Base-by-base conservation (phyloP, 1,139 yeast species). In the Taphrina deformans region DNA sequence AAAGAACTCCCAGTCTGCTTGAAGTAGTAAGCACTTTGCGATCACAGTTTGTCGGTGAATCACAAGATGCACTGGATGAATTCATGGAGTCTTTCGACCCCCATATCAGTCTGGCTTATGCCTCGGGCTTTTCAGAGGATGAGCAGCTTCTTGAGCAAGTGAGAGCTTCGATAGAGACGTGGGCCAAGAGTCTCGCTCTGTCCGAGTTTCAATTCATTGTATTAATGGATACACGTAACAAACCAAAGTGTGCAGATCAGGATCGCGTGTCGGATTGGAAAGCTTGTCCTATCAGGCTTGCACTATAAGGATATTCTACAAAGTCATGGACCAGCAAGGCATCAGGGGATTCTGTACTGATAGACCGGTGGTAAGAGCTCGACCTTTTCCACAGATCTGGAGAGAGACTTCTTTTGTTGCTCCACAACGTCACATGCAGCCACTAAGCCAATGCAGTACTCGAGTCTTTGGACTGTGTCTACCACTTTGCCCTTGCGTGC, bases 31-130 rank as follows among this genome's bases (percentile, higher is more conserved):
- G 53, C 24, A 38, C 55, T 6, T n/a, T 59, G 3, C 48, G 63
- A 1, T 35, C 46, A 9, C 50, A 33, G 23, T 51, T 52, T n/a
- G 63, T 59, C 6, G 50, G 38, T 2, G 63, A 59, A 29, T 38
- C 55, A 31, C 40, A 38, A 18, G 56, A 35, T 12, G 6, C 33
- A 1, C 21, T 50, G 23, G 56, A 59, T 12, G 56, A 48, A 21
- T 59, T 59, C 21, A 48, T 59, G 56, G 50, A 33, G 16, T 6
- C 44, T 16, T 59, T 59, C 18, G 63, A 59, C 27, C 63, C 63
- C 2, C 63, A 59, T 27, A 38, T 59, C 41, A 59, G 63, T 26
- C 51, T 59, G 12, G 63, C 63, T n/a, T 59, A 59, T 41, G 55
- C 56, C 18, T n/a, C 38, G 9, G 63, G 50, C n/a, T 59, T 50